A percentile compares a stretch with the other conserved stretches of the same genome.
Evolutionary conservation across 1,139 yeast genomes (phyloP).

Genomic region (Scheffersomyces insectosa): DNA sequence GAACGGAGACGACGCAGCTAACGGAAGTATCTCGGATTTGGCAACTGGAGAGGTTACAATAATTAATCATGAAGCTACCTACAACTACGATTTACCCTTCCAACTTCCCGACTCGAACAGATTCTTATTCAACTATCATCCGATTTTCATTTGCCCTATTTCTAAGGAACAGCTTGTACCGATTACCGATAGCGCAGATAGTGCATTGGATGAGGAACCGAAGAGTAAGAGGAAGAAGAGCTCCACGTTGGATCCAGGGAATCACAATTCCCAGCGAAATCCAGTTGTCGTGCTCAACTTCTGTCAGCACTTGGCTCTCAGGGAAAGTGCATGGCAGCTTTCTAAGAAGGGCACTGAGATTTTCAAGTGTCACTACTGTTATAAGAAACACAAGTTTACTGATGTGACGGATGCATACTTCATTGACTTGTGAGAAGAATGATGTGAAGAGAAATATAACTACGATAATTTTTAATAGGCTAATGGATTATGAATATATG

Average conservation of each 20-base stretch:
- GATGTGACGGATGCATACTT: slow-evolving; percentile 48
- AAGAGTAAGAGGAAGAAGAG: slow-evolving; percentile 22
- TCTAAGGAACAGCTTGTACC: slow-evolving; percentile 72
- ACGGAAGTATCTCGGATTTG: slow-evolving; percentile 1
- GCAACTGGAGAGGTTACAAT: slow-evolving; percentile 15
- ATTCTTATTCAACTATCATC: slow-evolving; percentile 61
- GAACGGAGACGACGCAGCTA: background rate
- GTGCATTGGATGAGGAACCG: slow-evolving; percentile 9
- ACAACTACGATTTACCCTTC: slow-evolving; percentile 41
- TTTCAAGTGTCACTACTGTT: slow-evolving; percentile 52
- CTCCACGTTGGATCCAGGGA: slow-evolving; percentile 4
- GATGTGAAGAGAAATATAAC: background rate
- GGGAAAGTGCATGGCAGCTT: slow-evolving; percentile 47
- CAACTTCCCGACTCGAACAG: slow-evolving; percentile 44
- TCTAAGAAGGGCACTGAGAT: slow-evolving; percentile 43
- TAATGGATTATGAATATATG: background rate
- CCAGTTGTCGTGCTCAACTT: slow-evolving; percentile 47
- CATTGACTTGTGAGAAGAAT: slow-evolving; percentile 33
- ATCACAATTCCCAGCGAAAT: slow-evolving; percentile 18
- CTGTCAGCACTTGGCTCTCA: slow-evolving; percentile 47
- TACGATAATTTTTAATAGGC: background rate
- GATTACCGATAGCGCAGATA: slow-evolving; percentile 23
- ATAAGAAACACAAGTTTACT: slow-evolving; percentile 43
- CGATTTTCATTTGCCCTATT: slow-evolving; percentile 89
- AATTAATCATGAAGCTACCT: slow-evolving; percentile 20